Evolutionary conservation across 306 rosid genomes (phyloP), one percentile per base, ranked within the genome.

Genomic region (Fagus sylvatica): DNA sequence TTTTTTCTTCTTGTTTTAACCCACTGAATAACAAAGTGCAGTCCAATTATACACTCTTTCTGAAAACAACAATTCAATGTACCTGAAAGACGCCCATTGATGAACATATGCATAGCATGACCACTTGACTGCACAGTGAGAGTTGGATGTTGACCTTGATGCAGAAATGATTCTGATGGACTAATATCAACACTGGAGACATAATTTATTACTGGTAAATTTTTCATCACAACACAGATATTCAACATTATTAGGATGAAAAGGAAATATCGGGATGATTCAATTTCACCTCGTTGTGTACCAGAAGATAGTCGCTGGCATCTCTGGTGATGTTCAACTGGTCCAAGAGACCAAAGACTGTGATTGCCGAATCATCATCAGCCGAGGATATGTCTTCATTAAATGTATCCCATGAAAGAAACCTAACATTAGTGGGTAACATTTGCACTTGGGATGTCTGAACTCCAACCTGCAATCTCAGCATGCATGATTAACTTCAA

Each of bases 251-350:
- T n/a, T 39, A 66, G 7, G 19, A 39, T 33, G 11, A 51, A 71
- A n/a, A 48, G 39, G 64, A 60, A 75, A 60, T 72, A 67, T 46
- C 28, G 54, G 71, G 78, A 75, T 72, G 68, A 69, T 72, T 80
- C 73, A 73, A 39, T 84, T 82, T 87, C 57, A 92, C 98, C 90
- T 93, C 74, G 98, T 90, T 79, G 88, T 80, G 76, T 94, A 94
- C 98, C 98, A 94, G n/a, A 67, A 94, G 71, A 76, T 94, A 94
- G 75, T 94, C 98, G 16, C 89, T 76, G 19, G 86, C 69, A 84
- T 92, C 98, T 36, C 86, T 68, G 19, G 98, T 92, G 76, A 89
- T 57, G 6, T 78, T 85, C 82, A 94, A 69, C 83, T 94, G 97
- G 81, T 94, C 98, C 80, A 87, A 83, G 74, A 94, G 96, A 53